phyloP scores from a whole-genome alignment of 164 flowering plant species.

The Chloranthus sessilifolius region DNA sequence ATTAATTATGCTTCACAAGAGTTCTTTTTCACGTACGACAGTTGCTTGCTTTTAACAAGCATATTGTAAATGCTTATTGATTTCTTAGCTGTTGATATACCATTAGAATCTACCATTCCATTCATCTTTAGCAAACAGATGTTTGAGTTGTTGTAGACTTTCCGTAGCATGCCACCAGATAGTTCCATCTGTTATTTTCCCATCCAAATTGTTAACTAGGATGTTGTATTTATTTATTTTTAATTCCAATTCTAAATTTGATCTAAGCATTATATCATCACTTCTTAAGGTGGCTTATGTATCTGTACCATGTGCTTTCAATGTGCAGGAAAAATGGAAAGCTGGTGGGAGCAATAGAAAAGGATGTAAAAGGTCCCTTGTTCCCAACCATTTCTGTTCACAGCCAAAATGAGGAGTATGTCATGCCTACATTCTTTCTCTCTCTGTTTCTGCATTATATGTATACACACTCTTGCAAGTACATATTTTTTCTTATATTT shows the following conservation, averaged over 20 bases:
- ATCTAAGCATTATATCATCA: neutral
- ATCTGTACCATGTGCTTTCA: too few species aligned
- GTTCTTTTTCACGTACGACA: constrained; percentile 92
- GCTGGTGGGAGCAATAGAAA: constrained; percentile 54
- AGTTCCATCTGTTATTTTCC: too few species aligned
- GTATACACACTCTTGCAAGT: too few species aligned
- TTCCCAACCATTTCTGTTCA: constrained; percentile 96
- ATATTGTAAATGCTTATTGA: neutral
- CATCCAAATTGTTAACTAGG: neutral
- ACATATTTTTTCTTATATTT: too few species aligned
- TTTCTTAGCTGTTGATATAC: too few species aligned
- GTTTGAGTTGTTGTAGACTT: too few species aligned
- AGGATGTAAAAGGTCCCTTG: constrained; percentile 69
- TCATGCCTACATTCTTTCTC: too few species aligned
- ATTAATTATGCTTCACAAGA: constrained; percentile 88
- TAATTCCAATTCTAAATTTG: neutral
- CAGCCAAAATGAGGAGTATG: constrained; percentile 97
- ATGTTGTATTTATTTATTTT: neutral
- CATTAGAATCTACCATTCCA: too few species aligned
- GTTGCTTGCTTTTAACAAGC: constrained; percentile 10
- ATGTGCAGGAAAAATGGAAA: constrained; percentile 83
- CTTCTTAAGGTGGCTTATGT: too few species aligned
- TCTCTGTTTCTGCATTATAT: too few species aligned
- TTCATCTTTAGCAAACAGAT: neutral
- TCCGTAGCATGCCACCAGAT: too few species aligned